Base-by-base conservation (phyloP, 345 rosid genomes). In the Luvunga scandens region DNA sequence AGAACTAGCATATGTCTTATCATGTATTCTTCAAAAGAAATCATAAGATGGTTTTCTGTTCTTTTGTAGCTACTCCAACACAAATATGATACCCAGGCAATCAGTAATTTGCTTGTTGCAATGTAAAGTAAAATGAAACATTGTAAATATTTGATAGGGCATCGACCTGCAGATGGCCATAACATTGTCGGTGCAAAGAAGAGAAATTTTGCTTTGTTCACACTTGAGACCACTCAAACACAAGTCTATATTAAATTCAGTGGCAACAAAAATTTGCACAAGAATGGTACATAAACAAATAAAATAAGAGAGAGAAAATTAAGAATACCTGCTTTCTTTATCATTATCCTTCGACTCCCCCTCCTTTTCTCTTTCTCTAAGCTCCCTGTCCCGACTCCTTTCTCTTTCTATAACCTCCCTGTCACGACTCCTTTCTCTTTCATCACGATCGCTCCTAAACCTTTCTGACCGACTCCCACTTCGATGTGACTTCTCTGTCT, bases 291-390 rank as follows among this genome's bases (percentile, higher is more conserved):
- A 38, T 30, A 42, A 66, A 57, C 16, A 73, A 71, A 34, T 31
- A 25, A 55, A 76, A 28, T 56, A 42, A 39, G 28, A 69, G 68
- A 38, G 39, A 50, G 18, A 66, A 57, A 42, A 65, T 27, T 50
- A 75, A 22, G 36, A 65, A 55, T 86, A 96, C 99, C 98, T 94
- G 95, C 67, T 89, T 73, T 89, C 96, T 88, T 90, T 87, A 31
- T 90, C 96, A 4, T 87, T 89, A 60, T 91, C 95, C 83, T 85
- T 86, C 55, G 80, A 39, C 33, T 87, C 93, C 85, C 85, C 89
- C 81, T 89, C 96, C 74, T 74, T 89, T 69, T 85, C 86, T 80
- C 81, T 90, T 83, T 81, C 92, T 79, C 80, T 89, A 73, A 78
- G 66, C 75, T 90, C 98, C 82, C 71, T 80, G 75, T 91, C 97